Percentiles rank a stretch among this genome's conserved stretches.
Evolutionary conservation across 345 rosid species (phyloP).

Genomic region (Fremontodendron californicum): DNA sequence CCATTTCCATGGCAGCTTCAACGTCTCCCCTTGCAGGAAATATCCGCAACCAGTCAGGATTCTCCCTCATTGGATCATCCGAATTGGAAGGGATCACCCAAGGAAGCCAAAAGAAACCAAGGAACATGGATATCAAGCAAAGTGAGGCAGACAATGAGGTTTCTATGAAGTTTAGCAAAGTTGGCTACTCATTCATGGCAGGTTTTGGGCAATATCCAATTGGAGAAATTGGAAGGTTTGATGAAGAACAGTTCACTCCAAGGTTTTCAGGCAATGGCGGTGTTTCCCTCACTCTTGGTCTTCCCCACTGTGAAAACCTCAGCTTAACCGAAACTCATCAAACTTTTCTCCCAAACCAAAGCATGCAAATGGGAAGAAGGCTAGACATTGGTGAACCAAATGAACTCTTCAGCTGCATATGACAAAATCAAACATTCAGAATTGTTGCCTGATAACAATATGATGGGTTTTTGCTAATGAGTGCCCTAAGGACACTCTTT

Average conservation of each 20-base stretch:
- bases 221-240: constrained; percentile 77
- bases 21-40: constrained; percentile 43
- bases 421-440: constrained; percentile 76
- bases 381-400: constrained; percentile 59
- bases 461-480: too few species aligned
- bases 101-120: constrained; percentile 70
- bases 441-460: too few species aligned
- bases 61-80: constrained; percentile 51
- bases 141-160: constrained; percentile 38
- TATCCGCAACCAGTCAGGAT: constrained; percentile 54
- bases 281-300: constrained; percentile 84
- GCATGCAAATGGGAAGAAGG: constrained; percentile 71
- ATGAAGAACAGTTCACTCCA: constrained; percentile 64
- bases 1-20: constrained; percentile 46
- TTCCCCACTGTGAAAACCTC: constrained; percentile 84
- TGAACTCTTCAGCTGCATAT: constrained; percentile 64
- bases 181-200: constrained; percentile 75
- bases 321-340: constrained; percentile 57
- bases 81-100: constrained; percentile 74
- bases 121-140: too few species aligned
- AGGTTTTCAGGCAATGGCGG: constrained; percentile 77
- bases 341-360: constrained; percentile 66
- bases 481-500: too few species aligned
- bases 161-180: constrained; percentile 61
- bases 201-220: constrained; percentile 92